These are phyloP conservation scores for Abrus pulchellus DNA, from an alignment of 306 rosid genomes.

Conservation along the genomic window DNA sequence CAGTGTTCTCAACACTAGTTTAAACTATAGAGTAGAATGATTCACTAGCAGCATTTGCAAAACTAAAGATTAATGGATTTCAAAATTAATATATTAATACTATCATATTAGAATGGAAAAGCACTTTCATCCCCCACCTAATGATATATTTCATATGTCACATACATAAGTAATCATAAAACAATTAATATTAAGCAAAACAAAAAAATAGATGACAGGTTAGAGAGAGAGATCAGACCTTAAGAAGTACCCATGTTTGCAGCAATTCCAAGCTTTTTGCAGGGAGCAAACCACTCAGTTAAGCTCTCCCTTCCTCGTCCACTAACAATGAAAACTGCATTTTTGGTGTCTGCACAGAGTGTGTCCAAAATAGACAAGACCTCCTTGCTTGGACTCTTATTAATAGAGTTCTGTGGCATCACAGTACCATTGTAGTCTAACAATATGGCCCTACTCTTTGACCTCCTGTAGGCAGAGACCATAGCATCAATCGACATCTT, in stretches of 20 bases:
- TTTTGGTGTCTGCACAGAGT: slow-evolving; percentile 70
- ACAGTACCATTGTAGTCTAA: slow-evolving; percentile 89
- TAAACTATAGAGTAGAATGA: slow-evolving; percentile 28
- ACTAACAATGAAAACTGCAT: slow-evolving; percentile 83
- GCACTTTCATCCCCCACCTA: too few relatives aligned
- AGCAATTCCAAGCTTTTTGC: slow-evolving; percentile 78
- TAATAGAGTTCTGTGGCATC: slow-evolving; percentile 79
- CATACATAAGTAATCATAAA: slow-evolving; percentile 21
- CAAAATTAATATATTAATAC: slow-evolving; percentile 14
- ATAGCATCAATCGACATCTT: slow-evolving; percentile 75
- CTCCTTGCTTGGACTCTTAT: slow-evolving; percentile 70
- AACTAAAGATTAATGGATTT: slow-evolving; percentile 20
- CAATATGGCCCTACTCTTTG: slow-evolving; percentile 75
- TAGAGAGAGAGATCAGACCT: slow-evolving; percentile 60
- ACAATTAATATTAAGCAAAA: slow-evolving; percentile 19
- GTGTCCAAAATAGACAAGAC: slow-evolving; percentile 68
- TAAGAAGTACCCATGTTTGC: slow-evolving; percentile 86
- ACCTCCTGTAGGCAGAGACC: slow-evolving; percentile 64
- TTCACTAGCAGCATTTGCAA: slow-evolving; percentile 19
- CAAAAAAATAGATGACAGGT: neutral
- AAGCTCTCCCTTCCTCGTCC: slow-evolving; percentile 79
- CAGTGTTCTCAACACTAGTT: neutral
- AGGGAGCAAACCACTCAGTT: slow-evolving; percentile 75
- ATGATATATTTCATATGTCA: slow-evolving; percentile 16
- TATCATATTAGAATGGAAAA: slow-evolving; percentile 20